Percentiles rank a stretch among this genome's conserved stretches.
These are phyloP conservation scores for Aspergillus sp. DNA, from an alignment of 2,329 filamentous ascomycete species.

Conservation along the genomic window DNA sequence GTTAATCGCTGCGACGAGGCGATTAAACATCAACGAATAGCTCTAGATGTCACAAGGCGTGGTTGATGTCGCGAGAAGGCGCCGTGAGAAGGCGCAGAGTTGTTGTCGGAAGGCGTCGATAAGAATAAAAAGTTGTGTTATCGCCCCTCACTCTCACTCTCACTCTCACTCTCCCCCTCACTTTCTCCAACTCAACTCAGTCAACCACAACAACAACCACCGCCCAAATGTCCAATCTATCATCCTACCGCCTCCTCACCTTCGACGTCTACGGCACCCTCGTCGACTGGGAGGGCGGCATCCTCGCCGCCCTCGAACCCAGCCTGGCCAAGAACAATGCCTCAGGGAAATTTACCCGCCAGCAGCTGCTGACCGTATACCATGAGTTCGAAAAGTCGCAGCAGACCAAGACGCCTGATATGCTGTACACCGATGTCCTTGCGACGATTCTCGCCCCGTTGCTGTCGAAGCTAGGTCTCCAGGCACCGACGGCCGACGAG, in stretches of 20 bases:
- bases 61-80: neutral
- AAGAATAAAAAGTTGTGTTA: neutral
- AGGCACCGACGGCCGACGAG: conserved; percentile 32
- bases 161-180: neutral
- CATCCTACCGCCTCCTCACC: conserved; percentile 55
- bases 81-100: no score
- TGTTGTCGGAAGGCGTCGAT: conserved; percentile 4
- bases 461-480: conserved; percentile 24
- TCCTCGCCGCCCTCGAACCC: conserved; percentile 53
- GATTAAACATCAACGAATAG: neutral
- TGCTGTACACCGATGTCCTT: conserved; percentile 63
- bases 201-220: neutral
- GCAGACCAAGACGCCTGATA: conserved; percentile 54
- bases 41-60: conserved; percentile 26
- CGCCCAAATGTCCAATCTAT: conserved; percentile 29
- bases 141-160: neutral
- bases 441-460: conserved; percentile 40
- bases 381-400: conserved; percentile 45
- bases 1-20: no score
- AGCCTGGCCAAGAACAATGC: conserved; percentile 33
- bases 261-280: conserved; percentile 82
- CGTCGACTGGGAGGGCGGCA: conserved; percentile 73
- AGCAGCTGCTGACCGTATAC: conserved; percentile 24
- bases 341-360: conserved; percentile 30
- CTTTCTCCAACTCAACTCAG: neutral